phyloP scores from a whole-genome alignment of 495 filamentous ascomycete species.

The Neurospora hispaniola region DNA sequence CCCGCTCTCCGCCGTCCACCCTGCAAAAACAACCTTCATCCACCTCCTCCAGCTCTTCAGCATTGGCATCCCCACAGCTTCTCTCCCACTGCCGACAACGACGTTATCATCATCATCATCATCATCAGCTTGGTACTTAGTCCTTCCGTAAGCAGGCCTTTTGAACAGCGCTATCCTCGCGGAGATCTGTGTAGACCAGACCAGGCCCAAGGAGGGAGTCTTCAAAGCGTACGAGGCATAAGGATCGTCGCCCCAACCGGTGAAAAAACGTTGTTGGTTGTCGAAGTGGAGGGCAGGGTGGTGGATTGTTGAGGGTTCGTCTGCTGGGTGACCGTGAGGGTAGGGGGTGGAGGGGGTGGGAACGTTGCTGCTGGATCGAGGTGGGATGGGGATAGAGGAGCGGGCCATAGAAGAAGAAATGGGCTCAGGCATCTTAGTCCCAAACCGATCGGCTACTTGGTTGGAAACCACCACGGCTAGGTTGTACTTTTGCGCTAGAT shows the following conservation, averaged over 20 bases:
- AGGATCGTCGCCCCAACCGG: constrained; percentile 72
- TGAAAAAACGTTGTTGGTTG: constrained; percentile 89
- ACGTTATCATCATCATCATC: not conserved
- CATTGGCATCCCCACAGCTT: constrained; percentile 9
- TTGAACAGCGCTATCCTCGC: constrained; percentile 72
- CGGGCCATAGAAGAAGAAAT: constrained; percentile 6
- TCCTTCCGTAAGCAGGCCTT: constrained; percentile 33
- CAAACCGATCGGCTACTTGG: constrained; percentile 88
- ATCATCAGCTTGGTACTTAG: constrained; percentile 10
- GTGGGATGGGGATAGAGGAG: constrained; percentile 2
- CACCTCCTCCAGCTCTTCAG: constrained; percentile 44
- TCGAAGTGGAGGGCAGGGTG: constrained; percentile 56
- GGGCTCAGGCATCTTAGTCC: constrained; percentile 9
- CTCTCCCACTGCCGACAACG: too few relatives aligned
- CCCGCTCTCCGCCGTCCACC: constrained; percentile 47
- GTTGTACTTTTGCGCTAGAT: constrained; percentile 57
- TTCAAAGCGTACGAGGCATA: constrained; percentile 43
- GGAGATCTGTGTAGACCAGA: constrained; percentile 83
- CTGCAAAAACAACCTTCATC: constrained; percentile 74
- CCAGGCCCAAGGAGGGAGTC: constrained; percentile 74
- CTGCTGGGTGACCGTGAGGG: constrained; percentile 22
- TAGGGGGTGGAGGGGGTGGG: constrained; percentile 25
- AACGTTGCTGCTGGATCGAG: not conserved
- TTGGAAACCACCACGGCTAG: constrained; percentile 88
- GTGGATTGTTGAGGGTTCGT: not conserved